Evolutionary conservation across 2,329 filamentous ascomycete species (phyloP), one percentile per base, ranked within the genome.

Genomic region (Penicillium olsonii): DNA sequence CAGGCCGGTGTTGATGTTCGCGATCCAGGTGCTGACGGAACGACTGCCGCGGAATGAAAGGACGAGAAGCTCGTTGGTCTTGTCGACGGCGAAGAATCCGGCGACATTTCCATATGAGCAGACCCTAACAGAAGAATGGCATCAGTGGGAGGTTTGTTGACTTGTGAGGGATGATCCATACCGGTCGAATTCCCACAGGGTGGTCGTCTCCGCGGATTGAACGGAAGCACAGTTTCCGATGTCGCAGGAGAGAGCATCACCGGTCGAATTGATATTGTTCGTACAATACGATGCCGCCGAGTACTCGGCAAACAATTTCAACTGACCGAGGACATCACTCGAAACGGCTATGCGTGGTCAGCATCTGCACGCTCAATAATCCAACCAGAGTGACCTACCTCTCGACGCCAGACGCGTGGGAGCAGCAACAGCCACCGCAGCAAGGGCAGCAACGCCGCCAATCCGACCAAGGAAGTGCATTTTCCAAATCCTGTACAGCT

Each of bases 231-330:
- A 82, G 53, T 76, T 78, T 2, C 70, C 73, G 8, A 68, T 61
- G 0, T 65, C 54, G 54, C 79, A 82, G 8, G 67, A 68, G 37
- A 81, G 42, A 43, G 72, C 72, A 9, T 71, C 71, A 35, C 68
- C 69, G 2, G 73, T 52, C 22, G 70, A 71, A 47, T 77, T 65
- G 62, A 77, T 73, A 62, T 82, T 81, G 33, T 55, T 62, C 2
- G 70, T 57, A 60, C 79, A 82, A 62, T 82, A 82, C 17, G 78
- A 69, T 3, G 79, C 79, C 2, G 78, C 78, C 2, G 78, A 71
- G 60, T 78, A 82, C 50, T 82, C 74, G 34, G 75, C 73, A 61
- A 76, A 79, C 54, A 80, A 67, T 2, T 68, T 64, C 7, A 81
- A 65, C 35, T 75, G 64, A 14, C 66, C 59, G 31, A 79, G 63